Conservation (phyloP, 768 basidiomycete genomes). For the Pleurotus eryngii region DNA sequence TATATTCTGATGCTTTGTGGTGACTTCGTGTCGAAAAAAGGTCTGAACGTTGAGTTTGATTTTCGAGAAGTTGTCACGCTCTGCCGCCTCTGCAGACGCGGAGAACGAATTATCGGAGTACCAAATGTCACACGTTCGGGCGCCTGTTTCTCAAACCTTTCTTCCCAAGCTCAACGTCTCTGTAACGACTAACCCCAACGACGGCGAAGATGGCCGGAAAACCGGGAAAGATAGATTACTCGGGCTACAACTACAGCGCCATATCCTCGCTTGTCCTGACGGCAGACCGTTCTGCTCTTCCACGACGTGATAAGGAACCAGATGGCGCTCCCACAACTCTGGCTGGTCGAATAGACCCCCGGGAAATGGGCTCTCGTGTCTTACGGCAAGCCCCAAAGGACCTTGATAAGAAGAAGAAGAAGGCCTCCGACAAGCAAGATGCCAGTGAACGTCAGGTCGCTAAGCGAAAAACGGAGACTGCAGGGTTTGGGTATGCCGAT, state of each 20-base stretch:
- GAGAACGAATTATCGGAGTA: too few relatives aligned
- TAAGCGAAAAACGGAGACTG: slow-evolving; percentile 60
- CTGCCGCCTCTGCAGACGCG: too few relatives aligned
- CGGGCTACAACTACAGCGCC: slow-evolving; percentile 93
- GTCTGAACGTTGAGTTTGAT: too few relatives aligned
- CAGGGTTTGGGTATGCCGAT: slow-evolving; percentile 79
- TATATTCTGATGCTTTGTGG: too few relatives aligned
- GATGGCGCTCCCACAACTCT: slow-evolving; percentile 95
- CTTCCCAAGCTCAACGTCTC: too few relatives aligned
- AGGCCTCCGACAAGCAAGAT: slow-evolving; percentile 60
- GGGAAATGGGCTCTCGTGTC: slow-evolving; percentile 92
- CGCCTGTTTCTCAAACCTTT: too few relatives aligned
- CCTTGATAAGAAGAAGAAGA: slow-evolving; percentile 91
- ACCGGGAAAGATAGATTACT: slow-evolving; percentile 69
- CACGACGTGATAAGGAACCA: slow-evolving; percentile 90
- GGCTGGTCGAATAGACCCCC: slow-evolving; percentile 83
- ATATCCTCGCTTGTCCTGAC: slow-evolving; percentile 94
- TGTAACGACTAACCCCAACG: not conserved
- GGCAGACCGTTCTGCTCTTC: slow-evolving; percentile 79
- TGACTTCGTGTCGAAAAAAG: too few relatives aligned
- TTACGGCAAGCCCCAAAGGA: slow-evolving; percentile 81
- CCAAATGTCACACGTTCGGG: too few relatives aligned
- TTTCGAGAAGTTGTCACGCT: too few relatives aligned
- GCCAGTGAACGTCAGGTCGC: slow-evolving; percentile 50
- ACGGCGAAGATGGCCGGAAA: slow-evolving; percentile 17